Evolutionary conservation across 2,329 filamentous ascomycete species (phyloP), one percentile per base, ranked within the genome.

Genomic region (Xylaria sp.): DNA sequence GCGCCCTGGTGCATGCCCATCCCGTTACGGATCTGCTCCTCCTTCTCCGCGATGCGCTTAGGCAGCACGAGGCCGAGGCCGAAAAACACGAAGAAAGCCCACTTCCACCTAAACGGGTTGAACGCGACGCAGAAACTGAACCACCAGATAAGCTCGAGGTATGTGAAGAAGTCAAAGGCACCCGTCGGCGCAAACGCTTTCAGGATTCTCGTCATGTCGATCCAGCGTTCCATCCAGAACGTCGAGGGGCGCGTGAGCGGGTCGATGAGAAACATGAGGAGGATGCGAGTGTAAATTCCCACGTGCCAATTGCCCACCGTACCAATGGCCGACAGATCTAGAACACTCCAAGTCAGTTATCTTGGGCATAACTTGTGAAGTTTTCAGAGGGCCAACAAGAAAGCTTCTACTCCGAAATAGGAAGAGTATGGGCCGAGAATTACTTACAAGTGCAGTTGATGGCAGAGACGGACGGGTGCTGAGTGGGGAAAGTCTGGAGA

Each of bases 101-200:
- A 97, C 82, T 97, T 97, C 93, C 93, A 97, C 9, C 93, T 83
- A 79, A 97, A 97, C 0, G 93, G 93, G 76, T 97, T 97, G 74
- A 96, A 86, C 4, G 86, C 81, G 48, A 95, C 89, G 65, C 91
- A 91, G 75, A 96, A 97, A 6, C 89, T 78, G 72, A 95, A 96
- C 93, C 93, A 97, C 83, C 92, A 97, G 4, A 96, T 76, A 59
- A 97, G 81, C 79, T 97, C 93, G 0, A 91, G 85, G 74, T 97
- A 97, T 0, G 93, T 97, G 77, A 97, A 96, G 81, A 97, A 97
- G 77, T 97, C 93, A 74, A 97, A 95, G 0, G 93, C 92, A 0
- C 87, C 89, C 0, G 89, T 92, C 0, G 93, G 93, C 2, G 91
- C 89, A 12, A 85, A 83, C 2, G 80, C 79, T 80, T 97, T 97